phyloP scores from a whole-genome alignment of 176 grass and related monocot species.

The Puya raimondii region DNA sequence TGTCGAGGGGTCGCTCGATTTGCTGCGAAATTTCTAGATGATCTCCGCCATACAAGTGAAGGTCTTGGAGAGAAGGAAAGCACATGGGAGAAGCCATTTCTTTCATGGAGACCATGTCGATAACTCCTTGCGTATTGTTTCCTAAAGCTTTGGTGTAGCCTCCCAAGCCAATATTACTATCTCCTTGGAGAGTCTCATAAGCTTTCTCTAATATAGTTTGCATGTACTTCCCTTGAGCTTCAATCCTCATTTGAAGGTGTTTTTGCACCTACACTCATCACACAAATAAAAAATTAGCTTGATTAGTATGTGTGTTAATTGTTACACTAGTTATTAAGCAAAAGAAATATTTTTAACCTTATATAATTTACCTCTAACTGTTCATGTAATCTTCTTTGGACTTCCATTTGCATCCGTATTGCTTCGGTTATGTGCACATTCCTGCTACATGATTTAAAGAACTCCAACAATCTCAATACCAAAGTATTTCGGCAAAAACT shows the following conservation, averaged over 20 bases:
- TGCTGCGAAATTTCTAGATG: conserved; percentile 18
- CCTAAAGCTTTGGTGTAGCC: conserved; percentile 1
- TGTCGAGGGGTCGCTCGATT: conserved; percentile 5
- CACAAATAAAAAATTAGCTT: neutral
- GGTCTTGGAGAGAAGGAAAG: conserved; percentile 25
- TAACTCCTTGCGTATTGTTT: neutral
- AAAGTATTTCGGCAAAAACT: neutral
- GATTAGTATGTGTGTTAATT: neutral
- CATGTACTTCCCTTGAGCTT: conserved; percentile 27
- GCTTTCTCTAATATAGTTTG: conserved; percentile 24
- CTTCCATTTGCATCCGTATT: conserved; percentile 90
- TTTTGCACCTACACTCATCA: conserved; percentile 19
- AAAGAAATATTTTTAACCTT: neutral
- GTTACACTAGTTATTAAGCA: neutral
- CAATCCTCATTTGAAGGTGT: conserved; percentile 26
- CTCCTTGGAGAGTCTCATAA: neutral
- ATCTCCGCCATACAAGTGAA: conserved; percentile 20
- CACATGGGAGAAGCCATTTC: neutral
- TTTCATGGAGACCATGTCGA: conserved; percentile 3
- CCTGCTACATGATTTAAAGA: conserved; percentile 41
- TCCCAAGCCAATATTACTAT: neutral
- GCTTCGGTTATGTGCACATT: conserved; percentile 71
- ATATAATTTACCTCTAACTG: conserved; percentile 61
- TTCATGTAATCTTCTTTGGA: conserved; percentile 88
- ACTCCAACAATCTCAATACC: neutral